Base-by-base conservation (phyloP, 179 eudicot species). In the Corrigiola litoralis region DNA sequence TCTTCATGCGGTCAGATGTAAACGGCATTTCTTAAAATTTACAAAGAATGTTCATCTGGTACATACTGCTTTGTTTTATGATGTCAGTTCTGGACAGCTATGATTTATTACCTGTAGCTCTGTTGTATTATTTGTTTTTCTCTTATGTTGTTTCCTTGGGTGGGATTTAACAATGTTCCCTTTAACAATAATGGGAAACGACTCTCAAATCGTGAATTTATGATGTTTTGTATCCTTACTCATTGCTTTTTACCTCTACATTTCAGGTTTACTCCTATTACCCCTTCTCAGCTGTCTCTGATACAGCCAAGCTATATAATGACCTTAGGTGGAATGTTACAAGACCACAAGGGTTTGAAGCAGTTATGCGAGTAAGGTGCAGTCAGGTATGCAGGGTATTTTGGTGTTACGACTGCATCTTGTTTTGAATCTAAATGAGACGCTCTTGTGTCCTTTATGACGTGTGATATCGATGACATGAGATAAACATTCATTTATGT, bases 321-420 rank as follows among this genome's bases (percentile, higher is more conserved):
- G 99, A 94, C 74, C 89, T 94, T 58, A 85, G 92, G 69, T 94
- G 99, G 99, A 94, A 94, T 75, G 81, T 94, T 68, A 90, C 95
- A 17, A 87, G 99, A 84, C 99, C 92, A 23, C 97, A 85, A 80
- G 99, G 99, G 57, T 86, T 85, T 73, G 99, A 94, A 79, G 99
- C 97, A 62, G 99, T 94, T 62, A 87, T 94, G 99, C 97, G 97
- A 53, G 94, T 94, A 41, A 81, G 99, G 72, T 84, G 95, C 82
- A 94, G 99, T 79, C 95, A 90, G 94, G 99, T 90, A 23, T 25
- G 59, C 65, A 18, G 31, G 65, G 37, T 45, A n/a, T 61, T 49
- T 41, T 36, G 57, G 36, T 42, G 68, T 48, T 36, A 50, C 27
- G 3, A 28, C 27, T 38, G 24, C 36, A 44, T 50, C 45, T 25